Base-by-base conservation (phyloP, 148 eudicot genomes). In the Fallopia convolvulus region DNA sequence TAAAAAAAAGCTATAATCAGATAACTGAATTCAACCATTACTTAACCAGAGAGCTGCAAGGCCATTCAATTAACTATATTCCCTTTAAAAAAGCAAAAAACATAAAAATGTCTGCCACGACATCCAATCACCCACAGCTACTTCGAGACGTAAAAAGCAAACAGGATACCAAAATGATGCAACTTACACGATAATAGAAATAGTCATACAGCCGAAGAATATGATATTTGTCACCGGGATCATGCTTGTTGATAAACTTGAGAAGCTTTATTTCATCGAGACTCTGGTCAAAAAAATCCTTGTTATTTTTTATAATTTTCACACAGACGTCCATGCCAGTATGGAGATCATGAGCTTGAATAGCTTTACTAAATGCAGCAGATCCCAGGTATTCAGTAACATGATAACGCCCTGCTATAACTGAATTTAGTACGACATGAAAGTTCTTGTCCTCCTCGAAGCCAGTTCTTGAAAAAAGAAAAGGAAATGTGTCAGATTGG, bases 311-410 rank as follows among this genome's bases (percentile, higher is more conserved):
- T 79, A 94, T 94, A 78, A 94, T 92, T 87, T 94, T 94, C 79
- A 94, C 91, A 82, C 99, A 94, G 26, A 94, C 97, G 85, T 94
- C 99, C 99, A 94, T 92, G 83, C 99, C 99, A 53, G 96, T 90
- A 81, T 92, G 99, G 72, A 94, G 88, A 79, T 92, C 99, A 82
- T 92, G 99, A 32, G 99, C 99, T 87, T 94, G 99, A 81, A 94
- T 90, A 85, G 99, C 99, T 88, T 94, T 92, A 83, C 99, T 94
- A 82, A 94, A 94, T 65, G 99, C 99, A 80, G 99, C 99, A 58
- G 99, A 94, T 80, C 99, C 99, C 78, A 94, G 92, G 88, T 90
- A 92, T 83, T 91, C 97, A 46, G 97, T 92, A 75, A 94, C 97
- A 84, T 94, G 99, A 87, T 94, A 94, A 65, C 99, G 93, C 55